A percentile compares a stretch with the other conserved stretches of the same genome.
Evolutionary conservation across 345 rosid genomes (phyloP).

Genomic region (Gynandropsis gynandra): DNA sequence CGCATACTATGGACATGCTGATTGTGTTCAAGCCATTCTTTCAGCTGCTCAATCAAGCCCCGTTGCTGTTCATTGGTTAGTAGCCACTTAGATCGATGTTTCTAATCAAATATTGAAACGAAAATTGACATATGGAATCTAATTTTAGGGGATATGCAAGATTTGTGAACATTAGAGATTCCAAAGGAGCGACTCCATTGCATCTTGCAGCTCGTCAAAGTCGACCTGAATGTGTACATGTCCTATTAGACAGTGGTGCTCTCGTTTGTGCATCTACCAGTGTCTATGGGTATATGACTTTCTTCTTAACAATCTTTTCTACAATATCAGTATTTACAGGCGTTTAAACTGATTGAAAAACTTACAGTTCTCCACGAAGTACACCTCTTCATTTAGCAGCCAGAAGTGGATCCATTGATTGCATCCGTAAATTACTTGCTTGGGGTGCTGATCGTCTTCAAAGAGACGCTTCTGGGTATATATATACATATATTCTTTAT

Average conservation of each 20-base stretch:
- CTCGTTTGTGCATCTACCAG: constrained; percentile 94
- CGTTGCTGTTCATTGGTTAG: constrained; percentile 75
- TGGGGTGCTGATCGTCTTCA: constrained; percentile 99
- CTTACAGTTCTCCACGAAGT: constrained; percentile 65
- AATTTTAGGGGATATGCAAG: constrained; percentile 76
- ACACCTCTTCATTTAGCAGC: constrained; percentile 99
- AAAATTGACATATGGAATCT: constrained; percentile 3
- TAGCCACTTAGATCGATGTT: neutral
- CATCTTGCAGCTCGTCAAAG: constrained; percentile 92
- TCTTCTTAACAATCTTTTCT: neutral
- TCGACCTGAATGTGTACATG: constrained; percentile 79
- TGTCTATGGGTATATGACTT: constrained; percentile 65
- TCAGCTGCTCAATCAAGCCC: constrained; percentile 73
- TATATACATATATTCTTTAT: neutral
- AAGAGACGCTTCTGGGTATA: constrained; percentile 87
- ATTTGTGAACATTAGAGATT: constrained; percentile 92
- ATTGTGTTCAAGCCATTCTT: constrained; percentile 77
- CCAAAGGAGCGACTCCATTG: constrained; percentile 87
- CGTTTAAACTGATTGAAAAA: neutral
- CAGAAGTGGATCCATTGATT: constrained; percentile 92
- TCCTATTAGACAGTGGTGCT: constrained; percentile 75
- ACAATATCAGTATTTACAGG: neutral
- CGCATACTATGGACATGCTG: constrained; percentile 78
- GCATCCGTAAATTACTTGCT: constrained; percentile 79
- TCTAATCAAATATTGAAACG: neutral